Conservation (phyloP, 768 basidiomycete genomes). For the Psilocybe tampanensis region DNA sequence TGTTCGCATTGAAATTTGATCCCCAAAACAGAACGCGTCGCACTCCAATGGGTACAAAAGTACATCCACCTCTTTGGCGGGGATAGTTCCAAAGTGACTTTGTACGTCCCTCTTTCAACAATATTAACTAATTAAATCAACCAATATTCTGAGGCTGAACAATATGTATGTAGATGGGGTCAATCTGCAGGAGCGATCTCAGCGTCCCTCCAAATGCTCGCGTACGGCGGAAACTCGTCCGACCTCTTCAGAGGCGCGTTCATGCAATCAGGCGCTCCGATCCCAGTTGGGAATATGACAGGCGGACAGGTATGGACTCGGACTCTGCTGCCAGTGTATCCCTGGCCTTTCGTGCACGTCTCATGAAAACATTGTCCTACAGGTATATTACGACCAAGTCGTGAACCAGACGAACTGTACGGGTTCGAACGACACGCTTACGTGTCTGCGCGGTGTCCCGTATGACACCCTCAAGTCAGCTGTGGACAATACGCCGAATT, state of each 20-base stretch:
- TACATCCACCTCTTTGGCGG: conserved; percentile 69
- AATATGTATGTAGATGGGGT: conserved; percentile 40
- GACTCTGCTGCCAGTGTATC: too few species aligned
- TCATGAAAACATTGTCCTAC: too few species aligned
- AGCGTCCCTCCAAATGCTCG: conserved; percentile 51
- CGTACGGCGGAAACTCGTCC: conserved; percentile 44
- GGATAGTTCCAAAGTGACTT: conserved; percentile 60
- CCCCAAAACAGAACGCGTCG: conserved; percentile 62
- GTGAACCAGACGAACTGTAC: conserved; percentile 33
- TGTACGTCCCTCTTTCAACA: conserved; percentile 42
- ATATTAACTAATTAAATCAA: too few species aligned
- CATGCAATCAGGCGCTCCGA: conserved; percentile 52
- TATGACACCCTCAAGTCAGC: conserved; percentile 39
- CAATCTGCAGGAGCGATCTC: conserved; percentile 56
- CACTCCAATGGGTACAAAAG: conserved; percentile 66
- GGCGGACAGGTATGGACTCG: conserved; percentile 40
- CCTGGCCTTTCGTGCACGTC: too few species aligned
- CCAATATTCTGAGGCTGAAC: too few species aligned
- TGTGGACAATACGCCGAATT: conserved; percentile 25
- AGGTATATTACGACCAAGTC: conserved; percentile 41
- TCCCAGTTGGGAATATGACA: conserved; percentile 42
- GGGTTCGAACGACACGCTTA: conserved; percentile 36
- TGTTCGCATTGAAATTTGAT: too few species aligned
- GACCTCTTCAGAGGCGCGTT: conserved; percentile 51
- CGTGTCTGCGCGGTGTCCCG: conserved; percentile 40